Evolutionary conservation across 202 grass and related monocot species (phyloP), one percentile per base, ranked within the genome.

Genomic region (Carex arenaria): DNA sequence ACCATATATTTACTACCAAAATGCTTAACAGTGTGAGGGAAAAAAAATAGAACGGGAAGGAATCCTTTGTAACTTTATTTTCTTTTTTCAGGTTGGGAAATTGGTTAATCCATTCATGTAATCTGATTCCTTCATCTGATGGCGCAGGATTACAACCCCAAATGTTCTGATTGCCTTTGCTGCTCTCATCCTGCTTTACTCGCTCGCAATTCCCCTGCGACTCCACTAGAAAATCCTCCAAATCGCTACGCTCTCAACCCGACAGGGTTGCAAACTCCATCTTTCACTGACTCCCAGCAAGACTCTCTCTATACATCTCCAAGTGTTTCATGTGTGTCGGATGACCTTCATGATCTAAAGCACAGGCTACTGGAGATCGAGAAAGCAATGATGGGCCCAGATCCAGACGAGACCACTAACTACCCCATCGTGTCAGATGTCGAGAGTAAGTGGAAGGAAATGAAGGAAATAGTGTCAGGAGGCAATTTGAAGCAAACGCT

Each of bases 401-500:
- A 84, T 68, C 67, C 64, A 19, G 80, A 79, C 0, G 80, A 80
- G n/a, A 78, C 26, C 18, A 28, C 56, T 40, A 67, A 57, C 31
- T 40, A 14, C 18, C 10, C 15, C 49, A 4, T 10, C 14, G 30
- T n/a, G 0, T 3, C 22, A 8, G 5, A 52, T 22, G 31, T 66
- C 0, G 75, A 34, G 7, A 64, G 80, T 75, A 97, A 87, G 70
- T 94, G 91, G 88, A 94, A 79, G 57, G 78, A 92, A 63, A 77
- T 89, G 79, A 72, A 89, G 82, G 91, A 87, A 72, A 84, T 94
- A 23, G 82, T 78, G 65, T 63, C 84, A 42, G 84, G 86, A 72
- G 94, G 80, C 12, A 81, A 97, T 83, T 78, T 97, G 85, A 94
- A 60, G 79, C 88, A 94, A 79, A 28, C 87, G 20, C 83, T 97